These are phyloP conservation scores for Pholiota molesta DNA, from an alignment of 768 basidiomycete genomes.

Conservation along the genomic window DNA sequence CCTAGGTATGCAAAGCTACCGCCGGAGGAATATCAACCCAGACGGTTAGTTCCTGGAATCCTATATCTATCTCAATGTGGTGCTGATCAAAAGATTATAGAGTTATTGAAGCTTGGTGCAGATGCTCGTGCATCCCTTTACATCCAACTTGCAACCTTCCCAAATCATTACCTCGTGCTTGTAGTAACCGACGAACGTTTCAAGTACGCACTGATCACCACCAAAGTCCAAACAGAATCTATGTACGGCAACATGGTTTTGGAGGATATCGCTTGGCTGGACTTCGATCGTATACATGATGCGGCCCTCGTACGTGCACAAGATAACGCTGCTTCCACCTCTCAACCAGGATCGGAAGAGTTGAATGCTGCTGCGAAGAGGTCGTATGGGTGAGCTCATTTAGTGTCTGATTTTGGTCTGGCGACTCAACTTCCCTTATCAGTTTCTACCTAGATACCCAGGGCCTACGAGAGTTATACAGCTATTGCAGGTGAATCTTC, in stretches of 20 bases:
- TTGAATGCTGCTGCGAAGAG: not conserved
- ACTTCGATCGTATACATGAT: slow-evolving; percentile 66
- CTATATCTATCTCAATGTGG: not conserved
- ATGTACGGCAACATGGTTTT: slow-evolving; percentile 65
- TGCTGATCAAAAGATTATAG: slow-evolving; percentile 36
- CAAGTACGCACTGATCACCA: slow-evolving; percentile 80
- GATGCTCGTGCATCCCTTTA: slow-evolving; percentile 65
- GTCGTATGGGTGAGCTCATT: slow-evolving; percentile 25
- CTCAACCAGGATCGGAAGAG: slow-evolving; percentile 9
- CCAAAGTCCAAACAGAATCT: slow-evolving; percentile 53
- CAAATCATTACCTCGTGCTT: slow-evolving; percentile 82
- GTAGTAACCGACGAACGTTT: slow-evolving; percentile 79
- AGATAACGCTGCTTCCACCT: not conserved
- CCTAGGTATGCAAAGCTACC: slow-evolving; percentile 78
- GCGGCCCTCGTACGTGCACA: slow-evolving; percentile 31
- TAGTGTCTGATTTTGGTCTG: not conserved
- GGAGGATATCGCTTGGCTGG: slow-evolving; percentile 81
- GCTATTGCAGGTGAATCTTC: slow-evolving; percentile 76
- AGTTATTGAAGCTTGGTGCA: slow-evolving; percentile 71
- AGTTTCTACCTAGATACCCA: slow-evolving; percentile 75
- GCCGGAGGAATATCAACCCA: slow-evolving; percentile 63
- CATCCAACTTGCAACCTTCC: slow-evolving; percentile 78
- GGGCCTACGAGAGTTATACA: slow-evolving; percentile 77
- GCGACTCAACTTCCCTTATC: slow-evolving; percentile 9
- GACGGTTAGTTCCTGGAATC: slow-evolving; percentile 50